Base-by-base conservation (phyloP, 257 asterid species). In the Solanum piurae region DNA sequence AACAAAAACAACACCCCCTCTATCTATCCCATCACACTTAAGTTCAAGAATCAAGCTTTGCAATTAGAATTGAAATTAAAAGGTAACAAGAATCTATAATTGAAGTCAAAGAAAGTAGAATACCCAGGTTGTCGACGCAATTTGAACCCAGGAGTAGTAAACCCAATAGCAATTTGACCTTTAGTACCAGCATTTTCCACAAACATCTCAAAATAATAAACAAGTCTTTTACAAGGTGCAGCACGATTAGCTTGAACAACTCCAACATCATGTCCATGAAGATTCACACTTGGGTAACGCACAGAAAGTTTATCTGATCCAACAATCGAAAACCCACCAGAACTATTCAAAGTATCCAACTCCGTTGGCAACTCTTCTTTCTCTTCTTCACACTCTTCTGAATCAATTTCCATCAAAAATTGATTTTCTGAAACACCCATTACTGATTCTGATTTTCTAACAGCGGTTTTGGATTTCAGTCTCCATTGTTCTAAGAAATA, bases 41-140 rank as follows among this genome's bases (percentile, higher is more conserved):
- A 77, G 83, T 9, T n/a, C 83, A 40, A 76, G 62, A 52, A 18
- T 52, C 62, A 52, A 52, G 62, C 62, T 52, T 52, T 52, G 62
- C 62, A 52, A 52, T 52, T 18, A 52, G 9, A 52, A 40, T 13
- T 33, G 8, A 72, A 34, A 72, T 72, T 18, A 72, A 72, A 71
- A 72, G 80, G 4, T 72, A 72, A 34, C 44, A 72, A 29, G 76
- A 20, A 31, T 42, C 77, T 71, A 71, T 4, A 73, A 20, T 73
- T 36, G 23, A 71, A 71, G 77, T 71, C 77, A 71, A 52, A 71
- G 77, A 36, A n/a, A 83, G 36, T 18, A 68, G 84, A 89, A 18
- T 88, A 97, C 99, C 99, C 99, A 12, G 99, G 99, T 80, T 96
- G 99, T 34, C 98, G 97, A 44, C 97, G 92, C 89, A 94, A 86